These are phyloP conservation scores for Lycium ferocissimum DNA, from an alignment of 257 asterid species.

Conservation along the genomic window DNA sequence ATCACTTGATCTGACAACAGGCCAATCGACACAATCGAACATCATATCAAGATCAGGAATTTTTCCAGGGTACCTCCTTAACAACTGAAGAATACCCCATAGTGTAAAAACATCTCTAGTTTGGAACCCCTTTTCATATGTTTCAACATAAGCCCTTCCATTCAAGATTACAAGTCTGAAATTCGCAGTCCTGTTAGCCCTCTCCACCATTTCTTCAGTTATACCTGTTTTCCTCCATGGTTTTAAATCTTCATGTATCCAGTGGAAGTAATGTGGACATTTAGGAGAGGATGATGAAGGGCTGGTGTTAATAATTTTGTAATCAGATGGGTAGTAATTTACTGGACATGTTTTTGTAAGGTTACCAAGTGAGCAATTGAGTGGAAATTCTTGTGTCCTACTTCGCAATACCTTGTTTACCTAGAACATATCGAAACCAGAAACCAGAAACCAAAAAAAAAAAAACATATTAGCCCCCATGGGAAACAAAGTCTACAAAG, in stretches of 20 bases:
- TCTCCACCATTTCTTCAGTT: constrained; percentile 59
- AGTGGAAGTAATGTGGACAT: constrained; percentile 78
- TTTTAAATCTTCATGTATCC: constrained; percentile 74
- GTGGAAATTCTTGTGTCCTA: constrained; percentile 41
- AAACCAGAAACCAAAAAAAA: background rate
- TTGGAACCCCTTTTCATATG: constrained; percentile 56
- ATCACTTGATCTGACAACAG: constrained; percentile 48
- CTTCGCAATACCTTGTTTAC: constrained; percentile 15
- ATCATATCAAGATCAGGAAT: constrained; percentile 78
- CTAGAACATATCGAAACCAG: constrained; percentile 11
- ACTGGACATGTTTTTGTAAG: constrained; percentile 60
- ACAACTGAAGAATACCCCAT: constrained; percentile 83
- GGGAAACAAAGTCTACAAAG: background rate
- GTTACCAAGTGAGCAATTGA: constrained; percentile 58
- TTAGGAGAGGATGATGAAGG: constrained; percentile 29
- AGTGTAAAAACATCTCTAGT: constrained; percentile 67
- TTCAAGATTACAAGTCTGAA: constrained; percentile 65
- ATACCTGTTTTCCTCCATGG: constrained; percentile 77
- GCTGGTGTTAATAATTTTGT: background rate
- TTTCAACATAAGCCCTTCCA: constrained; percentile 70
- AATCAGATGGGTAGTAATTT: constrained; percentile 53
- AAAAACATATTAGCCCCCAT: background rate
- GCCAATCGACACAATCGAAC: constrained; percentile 83
- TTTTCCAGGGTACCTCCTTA: constrained; percentile 72
- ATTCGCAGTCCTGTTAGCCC: constrained; percentile 61